Evolutionary conservation across 1,284 basidiomycete species (phyloP).

Genomic region (Tremellales sp.): DNA sequence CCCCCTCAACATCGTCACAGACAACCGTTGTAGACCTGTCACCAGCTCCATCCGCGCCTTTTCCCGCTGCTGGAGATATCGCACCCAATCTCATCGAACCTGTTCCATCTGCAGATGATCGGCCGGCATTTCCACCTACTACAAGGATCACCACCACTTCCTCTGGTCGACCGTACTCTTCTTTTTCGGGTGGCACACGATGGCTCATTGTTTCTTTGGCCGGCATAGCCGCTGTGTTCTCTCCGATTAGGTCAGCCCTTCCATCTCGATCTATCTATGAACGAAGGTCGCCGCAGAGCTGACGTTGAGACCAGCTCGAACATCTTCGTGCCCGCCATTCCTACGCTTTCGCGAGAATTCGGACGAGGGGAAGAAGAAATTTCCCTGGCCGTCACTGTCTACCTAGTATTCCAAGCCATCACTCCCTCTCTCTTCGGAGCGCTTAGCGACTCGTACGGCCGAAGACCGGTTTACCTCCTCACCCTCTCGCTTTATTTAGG

Average conservation of each 20-base stretch:
- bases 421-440: slow-evolving; percentile 46
- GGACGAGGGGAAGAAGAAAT: slow-evolving; percentile 32
- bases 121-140: background rate
- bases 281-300: background rate
- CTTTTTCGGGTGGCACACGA: slow-evolving; percentile 28
- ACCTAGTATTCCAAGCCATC: slow-evolving; percentile 45
- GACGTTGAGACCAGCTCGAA: slow-evolving; percentile 8
- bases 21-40: no score
- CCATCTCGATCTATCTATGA: background rate
- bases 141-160: slow-evolving; percentile 4
- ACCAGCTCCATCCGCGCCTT: no score
- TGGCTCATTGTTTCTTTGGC: slow-evolving; percentile 29
- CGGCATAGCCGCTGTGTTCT: slow-evolving; percentile 32
- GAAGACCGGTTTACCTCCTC: slow-evolving; percentile 41
- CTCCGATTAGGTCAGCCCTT: slow-evolving; percentile 12
- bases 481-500: slow-evolving; percentile 44
- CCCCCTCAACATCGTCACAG: no score
- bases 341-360: slow-evolving; percentile 35
- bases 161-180: slow-evolving; percentile 29
- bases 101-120: background rate
- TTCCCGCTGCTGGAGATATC: background rate
- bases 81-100: background rate
- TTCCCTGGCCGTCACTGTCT: slow-evolving; percentile 44
- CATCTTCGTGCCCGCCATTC: slow-evolving; percentile 44
- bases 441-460: slow-evolving; percentile 35